These are phyloP conservation scores for Suillus weaverae DNA, from an alignment of 768 basidiomycete genomes.

Conservation along the genomic window DNA sequence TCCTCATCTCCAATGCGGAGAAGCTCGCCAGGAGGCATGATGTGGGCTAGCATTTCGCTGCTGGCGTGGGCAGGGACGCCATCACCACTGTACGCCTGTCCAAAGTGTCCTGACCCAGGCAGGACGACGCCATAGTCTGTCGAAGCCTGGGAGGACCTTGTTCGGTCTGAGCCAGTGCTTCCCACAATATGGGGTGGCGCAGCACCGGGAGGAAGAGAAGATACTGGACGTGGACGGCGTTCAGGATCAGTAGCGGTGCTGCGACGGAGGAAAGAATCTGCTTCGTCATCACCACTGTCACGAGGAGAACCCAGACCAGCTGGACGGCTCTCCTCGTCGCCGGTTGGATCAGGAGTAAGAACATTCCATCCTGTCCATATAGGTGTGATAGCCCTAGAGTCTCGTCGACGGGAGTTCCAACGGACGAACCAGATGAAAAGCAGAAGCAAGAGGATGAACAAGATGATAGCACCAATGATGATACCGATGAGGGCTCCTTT, in stretches of 20 bases:
- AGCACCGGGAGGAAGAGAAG: slow-evolving; percentile 33
- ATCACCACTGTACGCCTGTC: slow-evolving; percentile 31
- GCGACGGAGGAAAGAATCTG: slow-evolving; percentile 59
- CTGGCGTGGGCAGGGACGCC: slow-evolving; percentile 26
- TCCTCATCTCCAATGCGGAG: slow-evolving; percentile 36
- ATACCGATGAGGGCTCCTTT: slow-evolving; percentile 33
- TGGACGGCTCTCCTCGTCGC: slow-evolving; percentile 35
- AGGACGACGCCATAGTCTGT: slow-evolving; percentile 38
- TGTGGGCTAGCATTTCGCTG: slow-evolving; percentile 34
- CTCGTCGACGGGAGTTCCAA: slow-evolving; percentile 23
- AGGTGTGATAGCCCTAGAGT: slow-evolving; percentile 25
- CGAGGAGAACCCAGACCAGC: slow-evolving; percentile 70
- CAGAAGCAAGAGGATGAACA: slow-evolving; percentile 57
- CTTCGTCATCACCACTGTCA: slow-evolving; percentile 70
- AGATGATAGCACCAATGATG: slow-evolving; percentile 54
- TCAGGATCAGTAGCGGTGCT: slow-evolving; percentile 26
- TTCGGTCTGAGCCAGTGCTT: slow-evolving; percentile 39
- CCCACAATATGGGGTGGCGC: slow-evolving; percentile 38
- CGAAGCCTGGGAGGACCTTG: slow-evolving; percentile 39
- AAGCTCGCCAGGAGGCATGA: slow-evolving; percentile 38
- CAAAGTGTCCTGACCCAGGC: slow-evolving; percentile 33
- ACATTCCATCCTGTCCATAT: slow-evolving; percentile 48
- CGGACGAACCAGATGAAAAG: slow-evolving; percentile 36
- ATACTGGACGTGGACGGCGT: slow-evolving; percentile 17
- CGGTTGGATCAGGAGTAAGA: slow-evolving; percentile 29